Evolutionary conservation across 371 early-diverging fungal species (phyloP), one percentile per base, ranked within the genome.

Genomic region (Batkoa obscura): DNA sequence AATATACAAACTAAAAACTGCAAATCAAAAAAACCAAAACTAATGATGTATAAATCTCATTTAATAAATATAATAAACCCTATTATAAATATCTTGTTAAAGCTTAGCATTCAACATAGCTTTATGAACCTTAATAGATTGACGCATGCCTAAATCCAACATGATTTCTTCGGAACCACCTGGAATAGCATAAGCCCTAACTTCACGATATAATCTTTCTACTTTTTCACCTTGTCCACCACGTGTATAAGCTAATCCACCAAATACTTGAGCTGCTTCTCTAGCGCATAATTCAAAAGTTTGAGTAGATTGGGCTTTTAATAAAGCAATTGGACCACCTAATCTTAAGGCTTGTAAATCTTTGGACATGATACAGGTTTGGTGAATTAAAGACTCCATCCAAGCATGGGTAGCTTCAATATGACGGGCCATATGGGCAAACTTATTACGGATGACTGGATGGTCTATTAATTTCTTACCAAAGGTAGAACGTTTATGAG

Each of bases 191-290:
- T 76, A 84, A 1, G 85, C 84, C 37, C 88, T 66, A 0, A 89
- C 90, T 71, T 89, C 90, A 57, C 92, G 76, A 62, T 88, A 87
- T 31, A 89, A 63, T 36, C 89, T 70, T 69, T 91, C 92, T 3
- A 91, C 75, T 64, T 83, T 79, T 70, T 87, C 89, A 23, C 85
- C 92, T 66, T 87, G 86, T 2, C 65, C 67, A 52, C 85, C 89
- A 37, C 88, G 77, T 23, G 85, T 78, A 61, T 88, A 88, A 0
- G 86, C 68, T 30, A 88, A 62, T 12, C 92, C 92, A 57, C 92
- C 92, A 73, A 91, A 89, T 61, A 91, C 88, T 66, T 91, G 92
- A 0, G 83, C 74, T 1, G 92, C 92, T 68, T 91, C 90, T 55
- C 88, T 76, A 23, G 90, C 88, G 61, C 86, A 86, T 65, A 62